Percentiles rank a stretch among this genome's conserved stretches.
Evolutionary conservation across 805 yeast genomes (phyloP).

Genomic region (Yamadazyma insecticola): DNA sequence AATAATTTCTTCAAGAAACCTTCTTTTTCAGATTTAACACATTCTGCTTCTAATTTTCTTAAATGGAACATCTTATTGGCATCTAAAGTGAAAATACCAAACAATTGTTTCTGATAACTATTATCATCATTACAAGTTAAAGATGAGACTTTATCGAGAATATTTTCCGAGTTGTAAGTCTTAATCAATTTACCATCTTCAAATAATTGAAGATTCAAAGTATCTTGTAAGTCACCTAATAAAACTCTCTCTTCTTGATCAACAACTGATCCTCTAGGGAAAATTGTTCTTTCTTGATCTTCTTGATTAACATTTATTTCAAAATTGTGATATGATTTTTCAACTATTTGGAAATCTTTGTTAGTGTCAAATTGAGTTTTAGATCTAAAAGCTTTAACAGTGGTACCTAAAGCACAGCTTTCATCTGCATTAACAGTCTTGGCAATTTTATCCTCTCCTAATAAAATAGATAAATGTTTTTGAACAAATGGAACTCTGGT

Average conservation of each 20-base stretch:
- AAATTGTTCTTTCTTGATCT: slow-evolving; percentile 27
- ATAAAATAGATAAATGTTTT: slow-evolving; percentile 42
- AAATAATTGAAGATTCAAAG: slow-evolving; percentile 27
- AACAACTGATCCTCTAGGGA: slow-evolving; percentile 43
- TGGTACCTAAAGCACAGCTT: slow-evolving; percentile 84
- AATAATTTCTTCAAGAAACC: slow-evolving; percentile 24
- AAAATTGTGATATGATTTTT: slow-evolving; percentile 49
- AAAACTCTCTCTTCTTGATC: slow-evolving; percentile 30
- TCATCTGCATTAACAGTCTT: slow-evolving; percentile 95
- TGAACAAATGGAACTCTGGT: slow-evolving; percentile 88
- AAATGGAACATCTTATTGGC: slow-evolving; percentile 48
- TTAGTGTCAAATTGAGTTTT: slow-evolving; percentile 62
- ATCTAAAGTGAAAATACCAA: slow-evolving; percentile 43
- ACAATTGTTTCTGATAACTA: slow-evolving; percentile 16
- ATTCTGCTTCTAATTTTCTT: slow-evolving; percentile 40
- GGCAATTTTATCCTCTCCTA: slow-evolving; percentile 56
- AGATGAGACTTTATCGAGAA: slow-evolving; percentile 22
- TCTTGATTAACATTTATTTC: slow-evolving; percentile 28
- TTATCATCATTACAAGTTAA: slow-evolving; percentile 37
- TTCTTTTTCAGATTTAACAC: slow-evolving; percentile 22
- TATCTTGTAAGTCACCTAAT: slow-evolving; percentile 27
- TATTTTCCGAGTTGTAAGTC: slow-evolving; percentile 20
- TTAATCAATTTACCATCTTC: slow-evolving; percentile 36
- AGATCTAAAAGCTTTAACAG: slow-evolving; percentile 70
- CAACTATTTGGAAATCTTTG: slow-evolving; percentile 53